Conservation (phyloP, 768 basidiomycete genomes). For the Lactarius akahatsu region DNA sequence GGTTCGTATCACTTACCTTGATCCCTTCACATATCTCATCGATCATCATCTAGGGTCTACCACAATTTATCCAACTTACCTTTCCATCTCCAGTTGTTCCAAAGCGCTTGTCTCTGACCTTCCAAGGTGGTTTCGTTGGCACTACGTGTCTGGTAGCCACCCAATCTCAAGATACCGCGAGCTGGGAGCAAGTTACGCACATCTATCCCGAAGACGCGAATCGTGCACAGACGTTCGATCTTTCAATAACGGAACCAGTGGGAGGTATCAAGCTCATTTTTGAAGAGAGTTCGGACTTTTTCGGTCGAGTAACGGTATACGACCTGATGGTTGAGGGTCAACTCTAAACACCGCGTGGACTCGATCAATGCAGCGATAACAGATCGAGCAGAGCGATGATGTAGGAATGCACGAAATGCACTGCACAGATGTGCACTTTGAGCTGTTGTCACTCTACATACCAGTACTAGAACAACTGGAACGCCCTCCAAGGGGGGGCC, state of each 20-base stretch:
- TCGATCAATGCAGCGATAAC: background rate
- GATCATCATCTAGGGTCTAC: constrained; percentile 55
- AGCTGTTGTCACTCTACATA: background rate
- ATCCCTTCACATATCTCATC: too few species aligned
- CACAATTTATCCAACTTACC: constrained; percentile 68
- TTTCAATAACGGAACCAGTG: constrained; percentile 38
- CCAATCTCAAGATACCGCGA: constrained; percentile 34
- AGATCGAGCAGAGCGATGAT: background rate
- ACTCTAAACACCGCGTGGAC: background rate
- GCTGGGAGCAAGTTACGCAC: constrained; percentile 52
- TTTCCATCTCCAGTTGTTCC: constrained; percentile 60
- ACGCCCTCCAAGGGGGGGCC: constrained; percentile 58
- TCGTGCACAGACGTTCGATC: constrained; percentile 63
- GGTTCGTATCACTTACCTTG: constrained; percentile 7
- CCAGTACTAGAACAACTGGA: constrained; percentile 45
- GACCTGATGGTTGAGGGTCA: constrained; percentile 44
- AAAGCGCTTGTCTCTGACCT: constrained; percentile 58
- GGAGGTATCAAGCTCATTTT: constrained; percentile 64
- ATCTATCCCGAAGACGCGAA: constrained; percentile 84
- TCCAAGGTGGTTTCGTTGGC: constrained; percentile 87
- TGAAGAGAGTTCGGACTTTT: constrained; percentile 82
- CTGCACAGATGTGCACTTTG: background rate
- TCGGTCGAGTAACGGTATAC: constrained; percentile 76
- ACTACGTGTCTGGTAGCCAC: constrained; percentile 56
- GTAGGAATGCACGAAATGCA: background rate